These are phyloP conservation scores for Vinca major DNA, from an alignment of 305 asterid species.

Conservation along the genomic window DNA sequence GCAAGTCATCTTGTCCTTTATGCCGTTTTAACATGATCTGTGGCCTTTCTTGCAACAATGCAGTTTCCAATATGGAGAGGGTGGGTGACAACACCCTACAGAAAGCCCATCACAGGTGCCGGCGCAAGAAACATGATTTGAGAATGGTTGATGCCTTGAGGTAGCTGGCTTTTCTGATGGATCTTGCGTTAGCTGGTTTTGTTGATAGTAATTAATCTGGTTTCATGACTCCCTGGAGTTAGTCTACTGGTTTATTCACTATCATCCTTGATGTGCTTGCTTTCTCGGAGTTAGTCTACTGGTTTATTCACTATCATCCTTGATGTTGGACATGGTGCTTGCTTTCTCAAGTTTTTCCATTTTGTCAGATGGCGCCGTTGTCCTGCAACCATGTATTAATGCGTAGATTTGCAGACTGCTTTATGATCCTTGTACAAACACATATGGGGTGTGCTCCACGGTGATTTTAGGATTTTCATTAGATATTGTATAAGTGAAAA, in stretches of 20 bases:
- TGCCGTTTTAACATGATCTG: slow-evolving; percentile 4
- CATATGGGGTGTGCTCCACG: not conserved
- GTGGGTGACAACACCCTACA: slow-evolving; percentile 69
- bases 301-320: not conserved
- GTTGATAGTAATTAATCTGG: not conserved
- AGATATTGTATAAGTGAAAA: not conserved
- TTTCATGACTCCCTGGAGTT: not conserved
- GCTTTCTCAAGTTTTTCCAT: not conserved
- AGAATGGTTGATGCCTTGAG: slow-evolving; percentile 25
- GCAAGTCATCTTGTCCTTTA: not conserved
- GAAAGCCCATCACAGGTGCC: slow-evolving; percentile 83
- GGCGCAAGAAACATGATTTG: slow-evolving; percentile 77
- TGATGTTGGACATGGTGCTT: not conserved
- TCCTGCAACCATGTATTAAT: not conserved
- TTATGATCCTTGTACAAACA: not conserved
- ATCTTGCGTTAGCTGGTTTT: slow-evolving; percentile 12
- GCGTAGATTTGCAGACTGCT: not conserved
- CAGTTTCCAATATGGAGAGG: slow-evolving; percentile 49
- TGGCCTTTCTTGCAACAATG: slow-evolving; percentile 3
- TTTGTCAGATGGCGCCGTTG: not conserved
- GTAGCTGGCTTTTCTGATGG: slow-evolving; percentile 24
- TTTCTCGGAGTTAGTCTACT: not conserved
- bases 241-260: not conserved
- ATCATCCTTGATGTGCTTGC: not conserved
- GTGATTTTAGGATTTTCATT: not conserved